Base-by-base conservation (phyloP, 768 basidiomycete species). In the Suillus sp. region DNA sequence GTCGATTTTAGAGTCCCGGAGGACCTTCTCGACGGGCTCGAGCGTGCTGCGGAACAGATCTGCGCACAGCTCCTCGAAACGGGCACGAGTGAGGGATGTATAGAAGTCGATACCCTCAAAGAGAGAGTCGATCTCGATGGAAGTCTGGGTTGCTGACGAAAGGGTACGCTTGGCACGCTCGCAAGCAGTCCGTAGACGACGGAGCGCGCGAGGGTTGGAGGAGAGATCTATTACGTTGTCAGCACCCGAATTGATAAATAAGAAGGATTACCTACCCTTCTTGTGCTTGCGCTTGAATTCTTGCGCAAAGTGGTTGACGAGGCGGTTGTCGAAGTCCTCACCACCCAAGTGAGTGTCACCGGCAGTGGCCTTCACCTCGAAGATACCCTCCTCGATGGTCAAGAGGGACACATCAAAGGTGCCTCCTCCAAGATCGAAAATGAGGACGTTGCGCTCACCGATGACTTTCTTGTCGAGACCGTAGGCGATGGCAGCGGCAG, bases 261-360 rank as follows among this genome's bases (percentile, higher is more conserved):
- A 60, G 32, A 55, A 42, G 8, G 5, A 7, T 38, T 27, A 27
- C 83, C 64, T 70, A 87, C 88, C 90, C 81, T 95, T 95, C 87
- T 97, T 98, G 87, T 95, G 84, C 83, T 97, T 96, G 76, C 92
- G 86, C 86, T 96, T 96, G 86, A 96, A 96, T 78, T 96, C 93
- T 77, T 95, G 93, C 65, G 90, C 89, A 74, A 97, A 96, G 85
- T 96, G 93, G 79, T 93, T 95, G 77, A 98, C 94, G 69, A 98
- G 93, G 68, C 95, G 89, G 82, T 96, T 96, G 78, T 98, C 96
- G 69, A 98, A 98, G 78, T 98, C 95, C 77, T 97, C 96, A 79
- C 96, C 96, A 79, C 96, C 96, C 78, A 98, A 86, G 78, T 98
- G 95, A 60, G 95, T 97, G 81, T 97, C 95, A 85, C 96, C 96